A percentile compares a stretch with the other conserved stretches of the same genome.
These are phyloP conservation scores for Oxytropis ochrocephala DNA, from an alignment of 306 rosid species.

Conservation along the genomic window DNA sequence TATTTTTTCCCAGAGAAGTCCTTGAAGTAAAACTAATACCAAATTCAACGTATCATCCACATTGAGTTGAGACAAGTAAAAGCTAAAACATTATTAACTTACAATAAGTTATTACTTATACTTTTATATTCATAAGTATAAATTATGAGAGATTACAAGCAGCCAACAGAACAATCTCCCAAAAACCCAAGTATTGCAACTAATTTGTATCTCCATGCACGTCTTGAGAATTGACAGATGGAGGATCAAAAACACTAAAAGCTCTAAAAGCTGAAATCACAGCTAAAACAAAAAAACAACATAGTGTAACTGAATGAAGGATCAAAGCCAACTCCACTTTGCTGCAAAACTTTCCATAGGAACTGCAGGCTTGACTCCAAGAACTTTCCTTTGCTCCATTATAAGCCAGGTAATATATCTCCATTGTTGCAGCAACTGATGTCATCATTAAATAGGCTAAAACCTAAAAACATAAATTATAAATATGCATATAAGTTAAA, in stretches of 20 bases:
- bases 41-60: background rate
- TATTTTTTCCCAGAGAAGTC: no score
- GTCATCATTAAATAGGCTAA: constrained; percentile 63
- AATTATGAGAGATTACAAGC: background rate
- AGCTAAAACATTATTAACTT: background rate
- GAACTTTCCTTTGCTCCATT: constrained; percentile 67
- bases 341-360: constrained; percentile 66
- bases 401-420: constrained; percentile 55
- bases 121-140: background rate
- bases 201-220: constrained; percentile 26
- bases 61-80: background rate
- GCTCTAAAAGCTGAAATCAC: constrained; percentile 73
- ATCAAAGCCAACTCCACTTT: constrained; percentile 67
- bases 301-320: constrained; percentile 46
- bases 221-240: constrained; percentile 34
- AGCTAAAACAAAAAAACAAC: constrained; percentile 55
- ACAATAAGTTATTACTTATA: background rate
- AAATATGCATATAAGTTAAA: background rate
- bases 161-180: background rate
- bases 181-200: background rate
- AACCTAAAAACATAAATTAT: constrained; percentile 29
- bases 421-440: constrained; percentile 57
- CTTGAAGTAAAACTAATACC: no score
- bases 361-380: constrained; percentile 83
- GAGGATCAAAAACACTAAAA: constrained; percentile 62